Conservation (phyloP, 2,329 filamentous ascomycete species). For the Fusarium globosum region DNA sequence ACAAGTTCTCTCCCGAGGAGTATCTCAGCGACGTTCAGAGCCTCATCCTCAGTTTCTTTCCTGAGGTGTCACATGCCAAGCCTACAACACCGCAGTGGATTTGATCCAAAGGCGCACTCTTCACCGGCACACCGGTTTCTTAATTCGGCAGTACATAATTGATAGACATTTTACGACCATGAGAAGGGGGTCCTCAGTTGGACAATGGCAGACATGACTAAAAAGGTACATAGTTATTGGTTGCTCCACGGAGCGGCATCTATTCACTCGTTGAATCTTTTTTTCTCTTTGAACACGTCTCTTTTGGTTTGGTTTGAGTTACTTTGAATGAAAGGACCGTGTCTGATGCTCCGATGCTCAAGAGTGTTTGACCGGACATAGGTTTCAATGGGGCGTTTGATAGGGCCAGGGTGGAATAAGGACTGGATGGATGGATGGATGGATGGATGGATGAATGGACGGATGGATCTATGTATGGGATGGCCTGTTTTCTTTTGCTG, state of each 20-base stretch:
- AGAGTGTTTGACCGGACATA: conserved; percentile 5
- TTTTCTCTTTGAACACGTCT: conserved; percentile 31
- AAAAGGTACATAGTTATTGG: conserved; percentile 25
- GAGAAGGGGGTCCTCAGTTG: conserved; percentile 29
- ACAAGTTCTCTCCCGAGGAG: conserved; percentile 80
- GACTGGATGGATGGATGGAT: conserved; percentile 18
- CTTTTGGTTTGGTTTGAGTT: conserved; percentile 12
- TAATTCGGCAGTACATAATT: conserved; percentile 51
- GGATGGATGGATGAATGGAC: conserved; percentile 6
- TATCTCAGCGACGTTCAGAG: conserved; percentile 85
- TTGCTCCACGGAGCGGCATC: conserved; percentile 22
- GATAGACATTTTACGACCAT: conserved; percentile 43
- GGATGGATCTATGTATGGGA: neutral
- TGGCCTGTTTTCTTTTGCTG: conserved; percentile 33
- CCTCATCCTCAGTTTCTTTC: conserved; percentile 72
- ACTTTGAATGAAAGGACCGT: conserved; percentile 21
- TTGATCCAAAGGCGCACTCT: conserved; percentile 57
- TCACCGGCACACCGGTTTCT: conserved; percentile 27
- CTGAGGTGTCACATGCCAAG: conserved; percentile 48
- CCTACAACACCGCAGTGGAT: conserved; percentile 61
- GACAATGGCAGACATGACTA: conserved; percentile 29
- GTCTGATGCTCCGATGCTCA: conserved; percentile 24
- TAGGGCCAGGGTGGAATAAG: conserved; percentile 31
- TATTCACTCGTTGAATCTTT: conserved; percentile 30
- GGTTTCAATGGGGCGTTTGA: conserved; percentile 40